Evolutionary conservation across 2,329 filamentous ascomycete species (phyloP), one percentile per base, ranked within the genome.

Genomic region (Arthroderma sp.): DNA sequence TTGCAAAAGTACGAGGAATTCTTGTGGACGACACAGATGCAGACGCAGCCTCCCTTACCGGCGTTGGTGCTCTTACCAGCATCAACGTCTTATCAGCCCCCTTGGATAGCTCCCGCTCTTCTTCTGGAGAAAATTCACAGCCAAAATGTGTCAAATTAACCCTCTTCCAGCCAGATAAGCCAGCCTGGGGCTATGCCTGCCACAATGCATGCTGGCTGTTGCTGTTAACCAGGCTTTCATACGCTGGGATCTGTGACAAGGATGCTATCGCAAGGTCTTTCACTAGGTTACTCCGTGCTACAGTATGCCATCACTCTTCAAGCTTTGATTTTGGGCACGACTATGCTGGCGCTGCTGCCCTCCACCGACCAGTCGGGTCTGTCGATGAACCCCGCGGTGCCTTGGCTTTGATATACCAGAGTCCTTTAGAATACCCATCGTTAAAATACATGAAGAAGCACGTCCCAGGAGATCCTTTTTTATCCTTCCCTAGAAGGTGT

Each of bases 181-280:
- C 5, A 4, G 27, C 7, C 27, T 44, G 45, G 41, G 45, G 41
- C 2, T 47, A 47, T 36, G 42, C 41, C 31, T 47, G 43, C 34
- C 45, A 47, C 29, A 31, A 43, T 4, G n/a, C 40, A 31, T 47
- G 41, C 29, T 47, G 45, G 45, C 31, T 4, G 9, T 38, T 47
- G 4, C 15, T 47, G 5, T 27, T 31, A 7, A 37, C 45, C 27
- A 37, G 41, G 6, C 22, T 47, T 8, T 44, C 42, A 6, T 7
- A 29, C n/a, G 7, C 34, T 9, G 28, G 10, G 5, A 9, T 30
- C 7, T 10, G 10, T n/a, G 22, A 44, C 27, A 11, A 34, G 11
- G 8, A 5, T n/a, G 22, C 22, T 10, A 37, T 47, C 28, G 9
- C 32, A 15, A 27, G 9, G 7, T 29, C 37, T 11, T 15, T 47